Conservation (phyloP, 1,139 yeast genomes). For the Magnusiomyces clavatus region DNA sequence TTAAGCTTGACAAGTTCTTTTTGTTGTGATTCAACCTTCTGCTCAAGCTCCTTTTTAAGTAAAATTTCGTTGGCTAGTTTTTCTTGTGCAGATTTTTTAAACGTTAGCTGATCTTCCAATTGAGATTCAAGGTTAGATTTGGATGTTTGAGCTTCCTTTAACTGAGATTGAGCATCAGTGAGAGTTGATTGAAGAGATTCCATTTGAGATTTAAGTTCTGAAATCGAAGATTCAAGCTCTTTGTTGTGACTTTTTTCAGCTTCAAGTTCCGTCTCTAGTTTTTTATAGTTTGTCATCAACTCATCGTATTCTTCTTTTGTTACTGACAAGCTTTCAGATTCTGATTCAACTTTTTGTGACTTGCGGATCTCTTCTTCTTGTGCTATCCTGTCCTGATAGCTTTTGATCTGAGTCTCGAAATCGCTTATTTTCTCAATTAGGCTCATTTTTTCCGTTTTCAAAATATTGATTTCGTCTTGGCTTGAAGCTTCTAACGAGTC, state of each 20-base stretch:
- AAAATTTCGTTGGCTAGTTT: not conserved
- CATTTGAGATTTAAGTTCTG: not conserved
- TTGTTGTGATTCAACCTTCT: not conserved
- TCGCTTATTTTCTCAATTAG: conserved; percentile 10
- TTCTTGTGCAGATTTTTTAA: not conserved
- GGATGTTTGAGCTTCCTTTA: not conserved
- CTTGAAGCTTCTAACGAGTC: conserved; percentile 1
- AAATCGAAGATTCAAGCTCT: not conserved
- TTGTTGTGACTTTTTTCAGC: conserved; percentile 4
- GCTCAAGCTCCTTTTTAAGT: not conserved
- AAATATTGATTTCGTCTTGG: not conserved
- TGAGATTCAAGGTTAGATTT: not conserved
- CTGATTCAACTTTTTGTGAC: not conserved
- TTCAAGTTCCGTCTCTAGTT: conserved; percentile 4
- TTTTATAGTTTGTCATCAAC: not conserved
- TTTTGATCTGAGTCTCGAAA: not conserved
- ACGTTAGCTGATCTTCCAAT: not conserved
- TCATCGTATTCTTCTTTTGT: not conserved
- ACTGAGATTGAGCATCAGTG: not conserved
- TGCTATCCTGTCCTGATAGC: not conserved
- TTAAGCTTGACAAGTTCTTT: not conserved
- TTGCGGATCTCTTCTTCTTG: not conserved
- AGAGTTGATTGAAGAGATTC: not conserved
- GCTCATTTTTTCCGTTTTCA: conserved; percentile 4
- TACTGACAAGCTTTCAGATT: not conserved